Evolutionary conservation across 495 filamentous ascomycete genomes (phyloP).

Genomic region (Trypethelium eluteriae): DNA sequence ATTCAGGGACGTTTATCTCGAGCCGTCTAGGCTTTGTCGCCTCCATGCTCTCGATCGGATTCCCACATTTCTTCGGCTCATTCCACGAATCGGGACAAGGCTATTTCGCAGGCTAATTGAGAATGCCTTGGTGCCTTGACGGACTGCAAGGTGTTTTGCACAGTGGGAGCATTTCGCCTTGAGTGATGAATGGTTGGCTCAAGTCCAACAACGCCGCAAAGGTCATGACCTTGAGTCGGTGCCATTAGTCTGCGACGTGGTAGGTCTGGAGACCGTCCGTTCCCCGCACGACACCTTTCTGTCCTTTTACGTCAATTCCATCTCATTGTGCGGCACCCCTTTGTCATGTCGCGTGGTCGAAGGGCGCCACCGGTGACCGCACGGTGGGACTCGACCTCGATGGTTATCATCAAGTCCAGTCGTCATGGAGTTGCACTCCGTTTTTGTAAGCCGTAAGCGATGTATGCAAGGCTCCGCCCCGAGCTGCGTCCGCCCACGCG

Average conservation of each 20-base stretch:
- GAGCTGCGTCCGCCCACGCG: not conserved
- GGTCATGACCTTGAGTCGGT: not conserved
- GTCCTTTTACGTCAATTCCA: not conserved
- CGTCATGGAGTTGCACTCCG: not conserved
- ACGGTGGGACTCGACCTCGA: no score
- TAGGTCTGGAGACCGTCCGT: not conserved
- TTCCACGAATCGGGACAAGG: not conserved
- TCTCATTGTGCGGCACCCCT: not conserved
- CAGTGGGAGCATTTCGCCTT: no score
- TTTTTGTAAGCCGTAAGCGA: not conserved
- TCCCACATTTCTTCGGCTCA: not conserved
- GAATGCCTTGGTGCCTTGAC: no score
- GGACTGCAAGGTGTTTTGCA: no score
- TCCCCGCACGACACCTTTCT: not conserved
- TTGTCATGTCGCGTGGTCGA: not conserved
- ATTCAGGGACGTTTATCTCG: slow-evolving; percentile 6
- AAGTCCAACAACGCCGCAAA: not conserved
- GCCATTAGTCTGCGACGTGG: not conserved
- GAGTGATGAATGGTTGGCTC: no score
- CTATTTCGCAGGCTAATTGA: not conserved
- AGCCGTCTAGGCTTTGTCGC: not conserved
- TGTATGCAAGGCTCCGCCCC: not conserved
- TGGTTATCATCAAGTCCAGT: not conserved
- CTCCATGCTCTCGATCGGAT: not conserved
- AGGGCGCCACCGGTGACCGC: no score